These are phyloP conservation scores for Blastobotrys niveus DNA, from an alignment of 1,139 yeast genomes.

Conservation along the genomic window DNA sequence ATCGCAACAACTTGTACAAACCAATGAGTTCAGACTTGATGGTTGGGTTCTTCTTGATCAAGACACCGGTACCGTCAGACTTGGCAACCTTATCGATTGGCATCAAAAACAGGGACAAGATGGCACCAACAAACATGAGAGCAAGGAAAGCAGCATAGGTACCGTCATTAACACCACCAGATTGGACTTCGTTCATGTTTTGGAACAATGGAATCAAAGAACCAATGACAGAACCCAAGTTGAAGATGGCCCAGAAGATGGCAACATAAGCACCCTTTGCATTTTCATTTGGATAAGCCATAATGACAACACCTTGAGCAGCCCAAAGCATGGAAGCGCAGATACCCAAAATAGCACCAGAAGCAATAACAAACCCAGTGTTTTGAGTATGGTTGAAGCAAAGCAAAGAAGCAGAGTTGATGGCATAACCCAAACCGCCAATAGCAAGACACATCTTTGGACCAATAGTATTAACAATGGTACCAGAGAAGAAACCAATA, in stretches of 20 bases:
- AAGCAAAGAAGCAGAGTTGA: slow-evolving; percentile 50
- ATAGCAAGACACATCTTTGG: slow-evolving; percentile 44
- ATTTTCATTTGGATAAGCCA: slow-evolving; percentile 54
- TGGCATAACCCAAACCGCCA: slow-evolving; percentile 54
- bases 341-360: slow-evolving; percentile 55
- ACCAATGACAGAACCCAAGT: slow-evolving; percentile 52
- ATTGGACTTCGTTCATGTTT: slow-evolving; percentile 30
- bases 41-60: slow-evolving; percentile 43
- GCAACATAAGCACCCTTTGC: slow-evolving; percentile 50
- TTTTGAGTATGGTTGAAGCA: slow-evolving; percentile 46
- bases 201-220: slow-evolving; percentile 25
- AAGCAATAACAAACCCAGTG: slow-evolving; percentile 50
- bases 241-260: slow-evolving; percentile 58
- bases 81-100: slow-evolving; percentile 49
- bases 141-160: slow-evolving; percentile 55
- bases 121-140: slow-evolving; percentile 47
- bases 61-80: slow-evolving; percentile 48
- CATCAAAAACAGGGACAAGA: slow-evolving; percentile 44
- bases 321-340: slow-evolving; percentile 57
- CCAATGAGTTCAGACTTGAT: slow-evolving; percentile 45
- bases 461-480: slow-evolving; percentile 51
- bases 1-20: slow-evolving; percentile 39
- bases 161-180: slow-evolving; percentile 36
- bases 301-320: slow-evolving; percentile 54
- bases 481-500: slow-evolving; percentile 56